Evolutionary conservation across 139 green algal genomes (phyloP), one percentile per base, ranked within the genome.

Genomic region (Yamagishiella unicocca): DNA sequence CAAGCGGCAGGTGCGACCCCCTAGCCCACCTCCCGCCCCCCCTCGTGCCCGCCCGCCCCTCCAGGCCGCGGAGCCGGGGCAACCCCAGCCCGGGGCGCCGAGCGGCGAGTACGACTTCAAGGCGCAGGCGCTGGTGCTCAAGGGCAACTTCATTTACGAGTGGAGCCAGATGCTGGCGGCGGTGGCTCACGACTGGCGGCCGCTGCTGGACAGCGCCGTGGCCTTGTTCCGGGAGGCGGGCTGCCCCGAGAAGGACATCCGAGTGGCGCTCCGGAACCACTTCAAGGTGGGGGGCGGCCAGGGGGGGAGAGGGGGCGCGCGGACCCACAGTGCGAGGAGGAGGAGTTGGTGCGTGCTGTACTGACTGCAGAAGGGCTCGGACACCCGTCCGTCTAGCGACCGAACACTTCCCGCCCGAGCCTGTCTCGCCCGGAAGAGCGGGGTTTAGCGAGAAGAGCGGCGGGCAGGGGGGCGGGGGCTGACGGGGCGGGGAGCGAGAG

Each of bases 61-160:
- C 22, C 62, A 77, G 80, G 43, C 80, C n/a, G 53, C 42, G 14
- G 74, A 84, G 61, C 43, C 71, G 2, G 38, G 73, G 5, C 58
- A 72, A 24, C 31, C 75, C 24, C 42, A 10, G 43, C 58, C 61
- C 74, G 46, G 35, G 35, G n/a, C 71, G 62, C 42, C 64, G 25
- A 62, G 31, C 53, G 89, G 89, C 84, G 79, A 87, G 64, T 88
- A 75, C 83, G 83, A 55, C 37, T 85, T 95, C 64, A 35, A 87
- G 40, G 89, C 87, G 22, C 91, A 96, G 64, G 90, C 87, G 55
- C 84, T 92, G 35, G 88, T 97, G 27, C 93, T 96, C 89, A 94
- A 94, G 54, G 96, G 95, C 82, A 98, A 98, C 90, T 88, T 94
- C 54, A 90, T 97, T 50, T 98, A 95, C 76, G 95, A 97, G 89